These are phyloP conservation scores for Metschnikowia hibisci DNA, from an alignment of 805 yeast species.

Conservation along the genomic window DNA sequence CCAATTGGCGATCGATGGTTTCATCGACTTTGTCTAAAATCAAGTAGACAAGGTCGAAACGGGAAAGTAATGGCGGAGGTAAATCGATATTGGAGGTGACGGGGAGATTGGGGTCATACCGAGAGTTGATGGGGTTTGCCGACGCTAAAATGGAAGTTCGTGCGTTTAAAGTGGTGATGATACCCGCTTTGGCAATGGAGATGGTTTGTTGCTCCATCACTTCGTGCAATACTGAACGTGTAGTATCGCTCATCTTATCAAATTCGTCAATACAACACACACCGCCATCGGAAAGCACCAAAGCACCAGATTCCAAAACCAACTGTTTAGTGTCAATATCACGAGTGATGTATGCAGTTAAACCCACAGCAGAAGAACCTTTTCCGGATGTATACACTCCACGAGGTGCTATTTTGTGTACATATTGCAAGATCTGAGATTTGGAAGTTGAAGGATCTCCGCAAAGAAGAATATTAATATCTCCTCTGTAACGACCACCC, in stretches of 20 bases:
- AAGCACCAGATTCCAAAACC: conserved; percentile 93
- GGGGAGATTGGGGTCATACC: conserved; percentile 91
- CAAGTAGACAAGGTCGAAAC: conserved; percentile 91
- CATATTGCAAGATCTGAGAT: conserved; percentile 90
- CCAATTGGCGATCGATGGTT: conserved; percentile 75
- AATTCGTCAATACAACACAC: conserved; percentile 98
- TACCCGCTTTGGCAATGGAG: conserved; percentile 97
- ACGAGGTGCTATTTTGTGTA: conserved; percentile 95
- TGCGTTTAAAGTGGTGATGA: conserved; percentile 93
- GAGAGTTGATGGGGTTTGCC: conserved; percentile 94
- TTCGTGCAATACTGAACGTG: conserved; percentile 93
- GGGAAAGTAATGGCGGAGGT: conserved; percentile 92
- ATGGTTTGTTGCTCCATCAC: conserved; percentile 99
- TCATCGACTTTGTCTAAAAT: conserved; percentile 92
- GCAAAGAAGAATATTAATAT: conserved; percentile 82
- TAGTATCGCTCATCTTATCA: conserved; percentile 93
- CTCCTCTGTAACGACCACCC: conserved; percentile 96
- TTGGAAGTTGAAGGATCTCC: conserved; percentile 99
- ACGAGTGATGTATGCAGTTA: conserved; percentile 94
- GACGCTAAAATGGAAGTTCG: conserved; percentile 94
- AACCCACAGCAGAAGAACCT: conserved; percentile 98
- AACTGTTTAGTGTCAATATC: conserved; percentile 91
- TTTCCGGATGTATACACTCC: conserved; percentile 98
- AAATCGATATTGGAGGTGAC: conserved; percentile 93
- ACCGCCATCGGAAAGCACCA: conserved; percentile 96